These are phyloP conservation scores for Raphanus hybrid DNA, from an alignment of 441 rosid genomes.

Conservation along the genomic window DNA sequence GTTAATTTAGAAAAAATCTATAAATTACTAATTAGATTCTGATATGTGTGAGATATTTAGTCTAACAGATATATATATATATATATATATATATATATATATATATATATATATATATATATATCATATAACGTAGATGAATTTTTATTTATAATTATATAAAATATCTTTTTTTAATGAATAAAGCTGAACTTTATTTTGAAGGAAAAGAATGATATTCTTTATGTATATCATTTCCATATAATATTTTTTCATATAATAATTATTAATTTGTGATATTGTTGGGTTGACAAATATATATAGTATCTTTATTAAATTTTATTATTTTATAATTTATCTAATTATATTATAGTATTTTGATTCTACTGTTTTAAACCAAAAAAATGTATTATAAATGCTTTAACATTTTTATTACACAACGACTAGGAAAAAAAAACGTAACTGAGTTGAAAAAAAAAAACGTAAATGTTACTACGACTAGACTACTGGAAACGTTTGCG, in stretches of 20 bases:
- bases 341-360: neutral
- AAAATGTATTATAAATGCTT: neutral
- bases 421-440: no score
- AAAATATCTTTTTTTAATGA: no score
- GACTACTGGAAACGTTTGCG: neutral
- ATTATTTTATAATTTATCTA: neutral
- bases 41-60: no score
- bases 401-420: neutral
- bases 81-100: no score
- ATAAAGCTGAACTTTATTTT: neutral
- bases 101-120: no score
- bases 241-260: no score
- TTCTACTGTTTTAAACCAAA: neutral
- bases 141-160: no score
- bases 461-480: neutral
- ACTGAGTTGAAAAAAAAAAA: neutral
- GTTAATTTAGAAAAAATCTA: no score
- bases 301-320: neutral
- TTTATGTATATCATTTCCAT: no score
- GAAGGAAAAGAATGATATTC: neutral
- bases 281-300: neutral
- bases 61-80: no score
- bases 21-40: no score
- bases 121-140: no score
- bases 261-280: neutral